Base-by-base conservation (phyloP, 805 yeast species). In the Tetrapisispora fleetii region DNA sequence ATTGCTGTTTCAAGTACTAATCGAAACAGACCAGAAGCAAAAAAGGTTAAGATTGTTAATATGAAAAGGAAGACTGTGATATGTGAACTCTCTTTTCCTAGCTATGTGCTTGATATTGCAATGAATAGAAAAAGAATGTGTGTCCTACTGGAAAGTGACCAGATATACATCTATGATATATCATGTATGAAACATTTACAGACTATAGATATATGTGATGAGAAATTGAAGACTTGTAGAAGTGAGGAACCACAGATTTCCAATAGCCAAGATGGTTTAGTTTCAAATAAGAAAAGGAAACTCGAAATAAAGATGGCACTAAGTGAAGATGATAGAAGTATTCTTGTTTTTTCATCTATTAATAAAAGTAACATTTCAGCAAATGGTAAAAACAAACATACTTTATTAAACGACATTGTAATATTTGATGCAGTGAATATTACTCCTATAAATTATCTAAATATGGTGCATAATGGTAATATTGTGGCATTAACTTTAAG, bases 61-160 rank as follows among this genome's bases (percentile, higher is more conserved):
- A 82, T 87, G 2, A 83, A 84, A 63, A 75, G 90, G 47, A 77
- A 77, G 51, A 67, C 81, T 1, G 73, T 77, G 2, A 88, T 91
- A 18, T 91, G 98, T 67, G 98, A 91, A 60, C 70, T 91, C 55
- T 79, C 91, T 0, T 93, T 89, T 64, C 91, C 96, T 1, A 78
- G 87, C 4, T 70, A 80, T 8, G 81, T 91, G 2, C 69, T 83
- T 27, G 79, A 78, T 45, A 83, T 91, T 33, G 79, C 79, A 55
- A 75, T 91, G 68, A 93, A 91, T 65, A 75, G 97, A 40, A 83
- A 85, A 56, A 70, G 97, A 41, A 73, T 91, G 54, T 75, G 87
- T 32, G 93, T 90, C 17, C 79, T 85, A 6, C 70, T 91, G 47
- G 73, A 79, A 45, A 62, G 58, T 45, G 91, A 87, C 51, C 95